Evolutionary conservation across 208 protist species (phyloP), one percentile per base, ranked within the genome.

Genomic region (Wallacemonas sp.): DNA sequence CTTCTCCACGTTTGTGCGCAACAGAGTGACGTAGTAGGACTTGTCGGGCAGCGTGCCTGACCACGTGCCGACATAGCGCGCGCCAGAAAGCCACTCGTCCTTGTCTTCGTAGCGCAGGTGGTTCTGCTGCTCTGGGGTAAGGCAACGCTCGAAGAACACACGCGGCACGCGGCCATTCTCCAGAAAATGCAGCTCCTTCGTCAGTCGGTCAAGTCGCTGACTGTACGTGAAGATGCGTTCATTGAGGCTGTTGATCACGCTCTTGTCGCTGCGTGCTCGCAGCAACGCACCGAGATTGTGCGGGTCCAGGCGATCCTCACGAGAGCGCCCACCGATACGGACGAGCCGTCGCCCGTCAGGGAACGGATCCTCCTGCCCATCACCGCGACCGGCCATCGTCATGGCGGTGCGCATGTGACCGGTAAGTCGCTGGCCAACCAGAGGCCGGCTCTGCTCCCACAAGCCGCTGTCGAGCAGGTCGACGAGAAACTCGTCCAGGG

Each of bases 401-500:
- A 63, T 64, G 30, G 32, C 65, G 2, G 58, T 58, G 22, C 57
- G 57, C 17, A 68, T 44, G 33, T 68, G 46, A 44, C 73, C 73
- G 66, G 76, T 65, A 19, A 79, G 50, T 6, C 74, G 68, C 53
- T 76, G 74, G 26, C 58, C 71, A 50, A 79, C 71, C 13, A 65
- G 76, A n/a, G 79, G 78, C 24, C 83, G 67, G 42, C 76, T 79
- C 50, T 71, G 61, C 39, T 83, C 72, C 88, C 91, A 96, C 30
- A 94, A 70, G 6, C 78, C 72, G 54, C 74, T 81, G 22, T 87
- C 62, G 15, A 96, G 78, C 38, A 96, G 64, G 52, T 96, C 91
- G 0, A 92, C 70, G 22, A 96, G 86, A 54, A 96, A 96, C 73
- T 97, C 90, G 65, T 98, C 96, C 19, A 98, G 76, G n/a, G 96